Conservation (phyloP, 2,329 filamentous ascomycete genomes). For the Colletotrichum chlorophyti region DNA sequence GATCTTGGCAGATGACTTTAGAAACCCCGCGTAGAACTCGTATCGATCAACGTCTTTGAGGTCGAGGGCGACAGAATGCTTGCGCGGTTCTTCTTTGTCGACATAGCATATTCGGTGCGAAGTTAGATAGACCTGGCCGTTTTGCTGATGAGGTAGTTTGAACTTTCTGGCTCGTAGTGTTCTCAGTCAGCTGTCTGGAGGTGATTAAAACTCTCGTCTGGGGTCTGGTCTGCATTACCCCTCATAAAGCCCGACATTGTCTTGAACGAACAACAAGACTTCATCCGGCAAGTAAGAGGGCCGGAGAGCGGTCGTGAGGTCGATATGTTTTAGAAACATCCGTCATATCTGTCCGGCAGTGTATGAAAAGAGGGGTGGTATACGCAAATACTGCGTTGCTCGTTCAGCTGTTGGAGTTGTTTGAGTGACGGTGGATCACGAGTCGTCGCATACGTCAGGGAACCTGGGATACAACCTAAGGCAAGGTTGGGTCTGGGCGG, state of each 20-base stretch:
- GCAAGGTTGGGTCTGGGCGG: no score
- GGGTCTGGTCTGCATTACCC: constrained; percentile 70
- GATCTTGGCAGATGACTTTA: constrained; percentile 94
- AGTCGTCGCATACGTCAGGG: constrained; percentile 15
- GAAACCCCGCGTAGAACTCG: constrained; percentile 91
- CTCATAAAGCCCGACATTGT: constrained; percentile 96
- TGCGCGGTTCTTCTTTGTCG: constrained; percentile 84
- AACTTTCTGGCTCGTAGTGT: constrained; percentile 72
- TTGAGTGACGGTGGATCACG: neutral
- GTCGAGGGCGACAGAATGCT: constrained; percentile 83
- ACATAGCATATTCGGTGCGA: constrained; percentile 97
- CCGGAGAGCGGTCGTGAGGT: constrained; percentile 94
- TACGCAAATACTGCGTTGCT: constrained; percentile 6
- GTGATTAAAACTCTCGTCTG: neutral
- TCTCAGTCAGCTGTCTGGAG: constrained; percentile 9
- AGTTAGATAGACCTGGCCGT: constrained; percentile 95
- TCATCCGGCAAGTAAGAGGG: constrained; percentile 93
- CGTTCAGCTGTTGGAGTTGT: neutral
- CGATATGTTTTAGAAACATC: constrained; percentile 97
- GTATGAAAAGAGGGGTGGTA: neutral
- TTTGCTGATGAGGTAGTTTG: constrained; percentile 92
- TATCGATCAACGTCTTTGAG: constrained; percentile 89
- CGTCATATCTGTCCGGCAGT: constrained; percentile 60
- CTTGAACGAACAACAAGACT: constrained; percentile 93
- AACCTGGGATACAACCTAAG: no score